A percentile compares a stretch with the other conserved stretches of the same genome.
phyloP scores from a whole-genome alignment of 495 filamentous ascomycete genomes.

The Aspergillus coremiiformis region DNA sequence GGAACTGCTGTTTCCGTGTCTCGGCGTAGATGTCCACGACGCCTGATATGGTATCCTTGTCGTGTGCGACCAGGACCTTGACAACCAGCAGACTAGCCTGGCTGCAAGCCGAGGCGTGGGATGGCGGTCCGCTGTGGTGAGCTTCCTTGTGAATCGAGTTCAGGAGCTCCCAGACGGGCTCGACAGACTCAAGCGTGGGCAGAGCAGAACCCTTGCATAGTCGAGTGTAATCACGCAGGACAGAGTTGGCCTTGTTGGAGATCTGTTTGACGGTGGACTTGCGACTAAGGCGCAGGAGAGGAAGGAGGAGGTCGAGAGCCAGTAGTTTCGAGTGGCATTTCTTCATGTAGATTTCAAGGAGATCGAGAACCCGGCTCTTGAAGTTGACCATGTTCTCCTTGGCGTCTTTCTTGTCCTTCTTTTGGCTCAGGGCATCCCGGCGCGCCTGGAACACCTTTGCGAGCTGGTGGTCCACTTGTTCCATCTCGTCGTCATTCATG shows the following conservation, averaged over 20 bases:
- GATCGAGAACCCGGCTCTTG: conserved; percentile 86
- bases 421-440: conserved; percentile 52
- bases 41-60: conserved; percentile 38
- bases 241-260: conserved; percentile 58
- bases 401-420: conserved; percentile 76
- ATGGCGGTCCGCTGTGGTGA: conserved; percentile 50
- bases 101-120: conserved; percentile 51
- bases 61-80: conserved; percentile 49
- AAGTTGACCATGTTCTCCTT: conserved; percentile 88
- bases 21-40: conserved; percentile 52
- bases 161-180: conserved; percentile 52
- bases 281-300: conserved; percentile 51
- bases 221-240: conserved; percentile 65
- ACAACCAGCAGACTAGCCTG: conserved; percentile 55
- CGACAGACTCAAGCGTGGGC: conserved; percentile 35
- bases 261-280: conserved; percentile 63
- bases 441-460: conserved; percentile 75
- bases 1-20: conserved; percentile 47
- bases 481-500: conserved; percentile 95
- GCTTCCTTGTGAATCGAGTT: conserved; percentile 66
- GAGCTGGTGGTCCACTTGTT: conserved; percentile 74
- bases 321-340: conserved; percentile 61
- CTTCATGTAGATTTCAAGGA: conserved; percentile 80
- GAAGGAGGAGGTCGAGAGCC: conserved; percentile 60
- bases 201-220: conserved; percentile 51